A percentile compares a stretch with the other conserved stretches of the same genome.
These are phyloP conservation scores for Mrakia gelida DNA, from an alignment of 768 basidiomycete species.

Conservation along the genomic window DNA sequence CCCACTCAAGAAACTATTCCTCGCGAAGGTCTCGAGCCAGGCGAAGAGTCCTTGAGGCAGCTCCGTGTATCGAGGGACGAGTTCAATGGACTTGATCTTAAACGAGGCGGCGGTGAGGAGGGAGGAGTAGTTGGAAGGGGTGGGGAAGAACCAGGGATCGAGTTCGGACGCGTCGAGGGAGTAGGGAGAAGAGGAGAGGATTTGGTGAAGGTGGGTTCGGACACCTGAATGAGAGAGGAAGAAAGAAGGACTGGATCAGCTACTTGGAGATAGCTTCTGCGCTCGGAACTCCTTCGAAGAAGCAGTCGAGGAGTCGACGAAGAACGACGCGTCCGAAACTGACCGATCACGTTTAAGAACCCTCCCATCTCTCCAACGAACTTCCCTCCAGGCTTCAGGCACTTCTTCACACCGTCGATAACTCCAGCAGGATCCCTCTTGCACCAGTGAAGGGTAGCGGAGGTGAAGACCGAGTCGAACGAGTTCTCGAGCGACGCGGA, in stretches of 20 bases:
- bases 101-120: constrained; percentile 36
- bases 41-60: constrained; percentile 47
- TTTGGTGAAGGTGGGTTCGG: constrained; percentile 56
- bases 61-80: constrained; percentile 44
- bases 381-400: constrained; percentile 65
- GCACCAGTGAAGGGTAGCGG: constrained; percentile 74
- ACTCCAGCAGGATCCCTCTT: constrained; percentile 67
- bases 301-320: neutral
- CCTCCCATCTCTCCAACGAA: constrained; percentile 76
- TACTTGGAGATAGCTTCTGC: neutral
- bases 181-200: constrained; percentile 43
- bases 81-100: constrained; percentile 31
- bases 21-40: constrained; percentile 66
- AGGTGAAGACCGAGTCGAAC: constrained; percentile 75
- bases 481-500: constrained; percentile 38
- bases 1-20: constrained; percentile 57
- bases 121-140: constrained; percentile 56
- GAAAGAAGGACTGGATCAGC: neutral
- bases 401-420: constrained; percentile 55
- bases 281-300: neutral
- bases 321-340: constrained; percentile 26
- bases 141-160: constrained; percentile 86
- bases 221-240: constrained; percentile 50
- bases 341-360: constrained; percentile 66
- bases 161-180: constrained; percentile 53